Percentiles rank a stretch among this genome's conserved stretches.
Conservation (phyloP, 2,329 filamentous ascomycete genomes). For the Didymella segeticola region DNA sequence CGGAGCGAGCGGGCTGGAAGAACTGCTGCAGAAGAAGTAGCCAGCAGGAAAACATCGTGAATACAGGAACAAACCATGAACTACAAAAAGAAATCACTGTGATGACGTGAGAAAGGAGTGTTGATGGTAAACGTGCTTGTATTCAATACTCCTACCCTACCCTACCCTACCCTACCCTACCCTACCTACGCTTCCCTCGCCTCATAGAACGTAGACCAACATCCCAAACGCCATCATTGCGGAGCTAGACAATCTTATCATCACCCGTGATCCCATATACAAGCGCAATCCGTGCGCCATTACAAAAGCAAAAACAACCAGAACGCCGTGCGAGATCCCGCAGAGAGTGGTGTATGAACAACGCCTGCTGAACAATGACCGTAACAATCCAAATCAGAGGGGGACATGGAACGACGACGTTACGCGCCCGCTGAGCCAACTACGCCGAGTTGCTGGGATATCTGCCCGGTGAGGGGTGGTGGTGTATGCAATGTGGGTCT, state of each 20-base stretch:
- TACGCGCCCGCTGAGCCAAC: neutral
- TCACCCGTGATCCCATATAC: neutral
- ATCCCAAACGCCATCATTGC: neutral
- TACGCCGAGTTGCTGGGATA: neutral
- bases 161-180: too few species aligned
- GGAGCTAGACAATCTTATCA: neutral
- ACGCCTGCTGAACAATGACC: slow-evolving; percentile 3
- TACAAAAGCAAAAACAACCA: too few species aligned
- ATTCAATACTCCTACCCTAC: too few species aligned
- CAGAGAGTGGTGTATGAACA: neutral
- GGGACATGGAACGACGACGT: neutral
- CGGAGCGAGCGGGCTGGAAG: slow-evolving; percentile 69
- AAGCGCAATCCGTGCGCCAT: neutral
- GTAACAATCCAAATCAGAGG: too few species aligned
- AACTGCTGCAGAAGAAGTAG: slow-evolving; percentile 33
- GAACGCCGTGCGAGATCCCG: slow-evolving; percentile 1
- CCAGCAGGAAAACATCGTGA: too few species aligned
- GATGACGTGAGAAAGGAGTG: too few species aligned
- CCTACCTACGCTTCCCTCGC: too few species aligned
- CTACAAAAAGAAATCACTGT: too few species aligned
- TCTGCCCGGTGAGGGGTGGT: neutral
- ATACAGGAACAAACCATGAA: too few species aligned
- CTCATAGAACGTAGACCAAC: too few species aligned
- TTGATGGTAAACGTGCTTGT: too few species aligned
- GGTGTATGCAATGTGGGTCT: neutral